These are phyloP conservation scores for Colletotrichum australisinense DNA, from an alignment of 2,329 filamentous ascomycete genomes.

Conservation along the genomic window DNA sequence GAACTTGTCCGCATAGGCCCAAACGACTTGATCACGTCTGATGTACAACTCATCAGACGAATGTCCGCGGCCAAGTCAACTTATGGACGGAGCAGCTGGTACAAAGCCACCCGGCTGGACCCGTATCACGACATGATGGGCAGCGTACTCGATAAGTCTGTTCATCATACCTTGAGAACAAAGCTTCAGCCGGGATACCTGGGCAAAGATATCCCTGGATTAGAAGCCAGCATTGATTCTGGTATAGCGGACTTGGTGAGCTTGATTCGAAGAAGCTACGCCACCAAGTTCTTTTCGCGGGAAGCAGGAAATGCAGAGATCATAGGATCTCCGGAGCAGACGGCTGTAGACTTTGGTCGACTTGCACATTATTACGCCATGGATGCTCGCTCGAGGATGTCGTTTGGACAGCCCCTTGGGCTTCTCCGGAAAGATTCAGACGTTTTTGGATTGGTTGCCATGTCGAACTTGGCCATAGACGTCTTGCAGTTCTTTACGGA, in stretches of 20 bases:
- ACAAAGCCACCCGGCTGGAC: slow-evolving; percentile 61
- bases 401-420: slow-evolving; percentile 7
- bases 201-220: slow-evolving; percentile 35
- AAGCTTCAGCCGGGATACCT: slow-evolving; percentile 34
- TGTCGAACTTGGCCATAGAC: slow-evolving; percentile 24
- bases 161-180: slow-evolving; percentile 30
- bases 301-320: not conserved
- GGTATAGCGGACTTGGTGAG: slow-evolving; percentile 27
- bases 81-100: slow-evolving; percentile 55
- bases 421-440: slow-evolving; percentile 11
- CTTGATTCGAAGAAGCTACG: slow-evolving; percentile 23
- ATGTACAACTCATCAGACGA: slow-evolving; percentile 50
- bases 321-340: not conserved
- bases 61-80: slow-evolving; percentile 50
- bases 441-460: slow-evolving; percentile 4
- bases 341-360: slow-evolving; percentile 34
- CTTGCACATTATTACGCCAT: slow-evolving; percentile 34
- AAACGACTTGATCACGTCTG: slow-evolving; percentile 52
- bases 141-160: slow-evolving; percentile 35
- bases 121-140: slow-evolving; percentile 45
- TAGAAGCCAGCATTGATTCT: slow-evolving; percentile 32
- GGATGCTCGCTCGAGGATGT: slow-evolving; percentile 29
- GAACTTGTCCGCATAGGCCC: slow-evolving; percentile 54
- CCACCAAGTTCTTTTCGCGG: not conserved
- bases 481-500: slow-evolving; percentile 22